phyloP scores from a whole-genome alignment of 2,329 filamentous ascomycete genomes.

The Penicillium fuscoglaucum region DNA sequence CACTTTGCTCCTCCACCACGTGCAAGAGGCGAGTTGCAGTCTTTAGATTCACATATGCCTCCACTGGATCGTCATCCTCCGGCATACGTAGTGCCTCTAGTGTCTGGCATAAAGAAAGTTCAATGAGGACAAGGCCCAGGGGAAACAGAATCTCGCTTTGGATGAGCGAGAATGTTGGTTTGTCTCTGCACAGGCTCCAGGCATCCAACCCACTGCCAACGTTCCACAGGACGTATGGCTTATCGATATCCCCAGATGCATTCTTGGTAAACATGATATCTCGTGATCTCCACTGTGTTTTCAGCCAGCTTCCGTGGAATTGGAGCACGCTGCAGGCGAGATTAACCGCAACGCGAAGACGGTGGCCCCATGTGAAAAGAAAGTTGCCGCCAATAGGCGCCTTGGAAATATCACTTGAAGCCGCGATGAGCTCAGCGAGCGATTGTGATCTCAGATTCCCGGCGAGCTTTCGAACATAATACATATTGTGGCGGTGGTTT shows the following conservation, averaged over 20 bases:
- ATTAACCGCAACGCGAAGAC: neutral
- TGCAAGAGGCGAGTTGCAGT: neutral
- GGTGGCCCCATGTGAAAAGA: neutral
- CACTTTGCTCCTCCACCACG: neutral
- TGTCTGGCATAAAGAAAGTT: neutral
- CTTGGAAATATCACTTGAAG: neutral
- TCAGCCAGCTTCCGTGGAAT: neutral
- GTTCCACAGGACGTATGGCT: neutral
- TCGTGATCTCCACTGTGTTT: neutral
- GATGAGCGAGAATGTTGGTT: neutral
- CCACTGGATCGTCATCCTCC: neutral
- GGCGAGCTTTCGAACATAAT: neutral
- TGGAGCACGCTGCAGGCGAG: neutral
- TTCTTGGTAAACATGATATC: neutral
- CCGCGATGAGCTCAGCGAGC: neutral
- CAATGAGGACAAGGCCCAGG: neutral
- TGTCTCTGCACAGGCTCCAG: neutral
- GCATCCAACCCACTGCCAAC: neutral
- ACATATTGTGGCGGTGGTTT: neutral
- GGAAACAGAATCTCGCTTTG: neutral
- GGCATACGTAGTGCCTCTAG: neutral
- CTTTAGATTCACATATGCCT: neutral
- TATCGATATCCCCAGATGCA: neutral
- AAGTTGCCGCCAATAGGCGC: neutral
- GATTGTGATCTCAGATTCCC: neutral